A percentile compares a stretch with the other conserved stretches of the same genome.
phyloP scores from a whole-genome alignment of 768 basidiomycete genomes.

The Rhizopogon salebrosus region DNA sequence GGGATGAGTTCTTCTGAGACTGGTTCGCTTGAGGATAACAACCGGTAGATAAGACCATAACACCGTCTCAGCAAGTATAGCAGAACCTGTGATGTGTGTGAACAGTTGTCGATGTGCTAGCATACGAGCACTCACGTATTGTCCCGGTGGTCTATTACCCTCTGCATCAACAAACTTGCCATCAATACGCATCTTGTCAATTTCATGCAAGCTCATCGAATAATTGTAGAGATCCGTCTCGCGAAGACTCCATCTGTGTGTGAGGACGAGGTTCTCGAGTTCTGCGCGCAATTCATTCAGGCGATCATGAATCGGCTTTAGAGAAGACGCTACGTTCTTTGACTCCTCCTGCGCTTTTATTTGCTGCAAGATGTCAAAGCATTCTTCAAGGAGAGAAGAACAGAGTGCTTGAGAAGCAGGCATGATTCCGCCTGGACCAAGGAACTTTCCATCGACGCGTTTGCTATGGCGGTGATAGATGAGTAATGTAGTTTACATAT shows the following conservation, averaged over 20 bases:
- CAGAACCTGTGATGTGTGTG: constrained; percentile 54
- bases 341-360: constrained; percentile 91
- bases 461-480: constrained; percentile 41
- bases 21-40: constrained; percentile 93
- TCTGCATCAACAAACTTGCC: constrained; percentile 96
- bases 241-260: constrained; percentile 93
- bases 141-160: constrained; percentile 86
- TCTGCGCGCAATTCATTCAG: constrained; percentile 81
- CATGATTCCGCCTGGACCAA: constrained; percentile 84
- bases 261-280: constrained; percentile 87
- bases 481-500: constrained; percentile 4
- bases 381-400: constrained; percentile 90
- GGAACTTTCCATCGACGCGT: constrained; percentile 94
- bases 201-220: constrained; percentile 87
- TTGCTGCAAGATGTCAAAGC: constrained; percentile 93
- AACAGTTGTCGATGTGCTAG: not conserved
- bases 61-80: constrained; percentile 91
- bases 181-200: constrained; percentile 95
- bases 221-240: constrained; percentile 96
- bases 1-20: constrained; percentile 99
- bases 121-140: constrained; percentile 64
- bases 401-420: constrained; percentile 90
- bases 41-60: constrained; percentile 90
- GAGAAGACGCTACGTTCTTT: constrained; percentile 76
- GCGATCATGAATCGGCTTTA: constrained; percentile 92